Base-by-base conservation (phyloP, 148 eudicot species). In the Rhododendron simsii region DNA sequence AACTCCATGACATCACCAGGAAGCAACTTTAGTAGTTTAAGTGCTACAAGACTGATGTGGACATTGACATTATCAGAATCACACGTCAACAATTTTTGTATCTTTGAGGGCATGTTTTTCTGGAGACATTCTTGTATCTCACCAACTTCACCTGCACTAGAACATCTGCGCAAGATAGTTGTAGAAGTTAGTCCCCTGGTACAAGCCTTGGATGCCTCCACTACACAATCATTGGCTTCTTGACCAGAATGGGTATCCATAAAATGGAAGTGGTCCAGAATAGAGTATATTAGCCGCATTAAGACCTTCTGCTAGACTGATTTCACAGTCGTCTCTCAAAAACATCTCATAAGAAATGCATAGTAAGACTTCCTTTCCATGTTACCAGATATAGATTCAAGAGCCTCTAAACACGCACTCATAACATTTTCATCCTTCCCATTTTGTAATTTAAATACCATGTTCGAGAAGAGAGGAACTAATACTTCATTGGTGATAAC, bases 261-360 rank as follows among this genome's bases (percentile, higher is more conserved):
- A 81, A 95, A 96, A 89, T 92, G 98, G 82, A 95, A 96, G 71
- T 90, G 92, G 84, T 93, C 98, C 39, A 95, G 90, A 47, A 96
- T 89, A 57, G 94, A 88, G 78, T 92, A 92, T 81, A 96, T 86
- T 76, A 96, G 90, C 53, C 98, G 94, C 89, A 96, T 33, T 80
- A 94, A 80, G 78, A 95, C 85, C 91, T 94, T 96, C 84, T 91
- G 93, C 71, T 87, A 91, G 73, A 94, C 96, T 37, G 92, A 91
- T 88, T 88, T 96, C 67, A 84, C 84, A 12, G 87, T 85, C 93
- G 95, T 89, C 84, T 95, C 95, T 78, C 90, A 89, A 84, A 96
- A 95, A 80, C 98, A 95, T 90, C 91, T 95, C 86, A 78, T 85
- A 12, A 96, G 83, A 74, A 96, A 87, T 20, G 89, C 91, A 88